Evolutionary conservation across 2,329 filamentous ascomycete genomes (phyloP).

Genomic region (Chrysosporium keratinophilum): DNA sequence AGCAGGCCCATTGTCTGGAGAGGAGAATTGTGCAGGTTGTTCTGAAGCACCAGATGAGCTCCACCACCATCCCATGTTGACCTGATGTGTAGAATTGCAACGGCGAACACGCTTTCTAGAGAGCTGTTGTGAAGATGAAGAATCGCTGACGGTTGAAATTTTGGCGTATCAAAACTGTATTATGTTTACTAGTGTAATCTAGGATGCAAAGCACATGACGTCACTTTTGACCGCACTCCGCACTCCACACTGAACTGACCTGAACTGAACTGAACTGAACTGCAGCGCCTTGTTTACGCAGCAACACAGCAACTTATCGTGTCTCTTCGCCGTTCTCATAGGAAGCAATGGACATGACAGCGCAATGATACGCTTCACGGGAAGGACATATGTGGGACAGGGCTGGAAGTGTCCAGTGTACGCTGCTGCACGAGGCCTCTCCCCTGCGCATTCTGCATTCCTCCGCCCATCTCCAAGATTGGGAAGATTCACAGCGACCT

Average conservation of each 20-base stretch:
- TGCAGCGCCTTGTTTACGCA: not conserved
- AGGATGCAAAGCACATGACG: not conserved
- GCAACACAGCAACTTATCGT: not conserved
- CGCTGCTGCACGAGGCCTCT: not conserved
- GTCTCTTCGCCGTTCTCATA: not conserved
- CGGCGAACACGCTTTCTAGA: not conserved
- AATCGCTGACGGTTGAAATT: constrained; percentile 3
- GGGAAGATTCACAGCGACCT: constrained; percentile 5
- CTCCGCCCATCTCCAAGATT: not conserved
- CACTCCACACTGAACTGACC: not conserved
- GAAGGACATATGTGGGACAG: constrained; percentile 5
- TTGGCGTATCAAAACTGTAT: constrained; percentile 4
- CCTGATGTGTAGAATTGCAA: not conserved
- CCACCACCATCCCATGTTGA: constrained; percentile 41
- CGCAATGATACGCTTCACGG: constrained; percentile 11
- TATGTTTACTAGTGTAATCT: constrained; percentile 2
- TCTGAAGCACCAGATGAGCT: constrained; percentile 25
- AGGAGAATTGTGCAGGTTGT: constrained; percentile 12
- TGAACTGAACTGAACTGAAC: too few species aligned
- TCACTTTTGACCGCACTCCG: not conserved
- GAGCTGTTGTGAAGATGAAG: not conserved
- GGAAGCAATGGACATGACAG: not conserved
- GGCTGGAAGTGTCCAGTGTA: not conserved
- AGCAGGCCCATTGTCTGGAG: not conserved
- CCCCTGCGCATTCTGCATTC: not conserved